These are phyloP conservation scores for Mucor plumbeus DNA, from an alignment of 371 early-diverging fungal genomes.

Conservation along the genomic window DNA sequence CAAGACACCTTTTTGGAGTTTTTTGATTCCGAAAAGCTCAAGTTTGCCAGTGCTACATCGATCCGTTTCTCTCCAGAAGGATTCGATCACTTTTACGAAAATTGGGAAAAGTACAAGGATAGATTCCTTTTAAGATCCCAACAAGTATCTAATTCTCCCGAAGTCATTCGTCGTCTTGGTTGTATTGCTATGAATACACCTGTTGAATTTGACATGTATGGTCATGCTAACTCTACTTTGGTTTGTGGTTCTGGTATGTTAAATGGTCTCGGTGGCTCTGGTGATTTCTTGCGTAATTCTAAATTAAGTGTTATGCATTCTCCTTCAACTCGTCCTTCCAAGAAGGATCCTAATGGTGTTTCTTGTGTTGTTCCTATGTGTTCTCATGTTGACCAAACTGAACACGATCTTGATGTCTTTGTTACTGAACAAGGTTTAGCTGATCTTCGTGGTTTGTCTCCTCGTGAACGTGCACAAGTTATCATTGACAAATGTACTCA, in stretches of 20 bases:
- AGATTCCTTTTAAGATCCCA: slow-evolving; percentile 56
- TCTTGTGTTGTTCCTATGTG: slow-evolving; percentile 58
- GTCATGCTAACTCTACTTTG: slow-evolving; percentile 59
- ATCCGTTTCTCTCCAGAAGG: slow-evolving; percentile 61
- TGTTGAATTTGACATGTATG: slow-evolving; percentile 62
- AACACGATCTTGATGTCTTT: slow-evolving; percentile 58
- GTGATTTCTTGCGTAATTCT: slow-evolving; percentile 57
- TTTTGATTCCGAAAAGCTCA: slow-evolving; percentile 57
- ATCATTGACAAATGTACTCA: slow-evolving; percentile 61
- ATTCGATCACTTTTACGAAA: slow-evolving; percentile 55
- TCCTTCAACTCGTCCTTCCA: slow-evolving; percentile 56
- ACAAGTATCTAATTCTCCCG: slow-evolving; percentile 61
- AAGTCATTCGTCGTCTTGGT: slow-evolving; percentile 60
- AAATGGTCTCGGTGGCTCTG: slow-evolving; percentile 60
- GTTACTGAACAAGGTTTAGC: slow-evolving; percentile 63
- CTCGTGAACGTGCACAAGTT: slow-evolving; percentile 57
- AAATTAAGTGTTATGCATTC: slow-evolving; percentile 61
- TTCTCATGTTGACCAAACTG: slow-evolving; percentile 59
- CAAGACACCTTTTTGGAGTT: slow-evolving; percentile 61
- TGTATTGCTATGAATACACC: slow-evolving; percentile 65
- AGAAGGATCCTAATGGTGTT: slow-evolving; percentile 55
- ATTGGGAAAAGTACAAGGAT: slow-evolving; percentile 56
- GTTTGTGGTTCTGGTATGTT: slow-evolving; percentile 61
- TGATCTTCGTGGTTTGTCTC: slow-evolving; percentile 58
- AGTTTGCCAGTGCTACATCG: slow-evolving; percentile 61